Percentiles rank a stretch among this genome's conserved stretches.
These are phyloP conservation scores for Cyberlindnera xishuangbannaensis DNA, from an alignment of 805 yeast genomes.

Conservation along the genomic window DNA sequence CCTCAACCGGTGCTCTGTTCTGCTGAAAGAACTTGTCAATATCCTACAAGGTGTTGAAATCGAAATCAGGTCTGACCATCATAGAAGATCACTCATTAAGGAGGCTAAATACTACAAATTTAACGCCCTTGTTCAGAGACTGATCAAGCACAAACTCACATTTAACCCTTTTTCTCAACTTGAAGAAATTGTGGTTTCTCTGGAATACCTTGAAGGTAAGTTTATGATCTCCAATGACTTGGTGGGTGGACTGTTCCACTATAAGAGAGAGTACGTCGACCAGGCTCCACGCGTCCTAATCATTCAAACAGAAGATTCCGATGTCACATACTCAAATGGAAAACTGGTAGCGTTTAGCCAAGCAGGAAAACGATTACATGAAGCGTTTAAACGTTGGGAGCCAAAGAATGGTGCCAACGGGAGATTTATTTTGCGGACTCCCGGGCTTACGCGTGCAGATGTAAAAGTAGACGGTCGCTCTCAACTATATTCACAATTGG, in stretches of 20 bases:
- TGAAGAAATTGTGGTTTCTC: conserved; percentile 47
- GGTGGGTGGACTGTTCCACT: conserved; percentile 4
- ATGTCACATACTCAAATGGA: not conserved
- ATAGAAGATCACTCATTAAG: conserved; percentile 49
- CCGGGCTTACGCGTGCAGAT: not conserved
- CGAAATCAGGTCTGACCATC: conserved; percentile 43
- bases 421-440: not conserved
- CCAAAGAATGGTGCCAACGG: not conserved
- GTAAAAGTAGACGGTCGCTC: not conserved
- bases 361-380: not conserved
- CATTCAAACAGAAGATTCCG: conserved; percentile 29
- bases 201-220: conserved; percentile 12
- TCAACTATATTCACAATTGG: not conserved
- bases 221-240: conserved; percentile 2
- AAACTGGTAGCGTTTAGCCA: not conserved
- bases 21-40: conserved; percentile 35
- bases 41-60: conserved; percentile 50
- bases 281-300: conserved; percentile 31
- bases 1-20: conserved; percentile 21
- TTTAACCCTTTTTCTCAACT: conserved; percentile 44
- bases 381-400: not conserved
- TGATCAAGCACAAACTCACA: conserved; percentile 46
- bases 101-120: conserved; percentile 80
- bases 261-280: conserved; percentile 47
- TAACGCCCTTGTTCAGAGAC: conserved; percentile 63